Evolutionary conservation across 192 early-diverging fungal genomes (phyloP).

Genomic region (Geosiphon pyriformis): DNA sequence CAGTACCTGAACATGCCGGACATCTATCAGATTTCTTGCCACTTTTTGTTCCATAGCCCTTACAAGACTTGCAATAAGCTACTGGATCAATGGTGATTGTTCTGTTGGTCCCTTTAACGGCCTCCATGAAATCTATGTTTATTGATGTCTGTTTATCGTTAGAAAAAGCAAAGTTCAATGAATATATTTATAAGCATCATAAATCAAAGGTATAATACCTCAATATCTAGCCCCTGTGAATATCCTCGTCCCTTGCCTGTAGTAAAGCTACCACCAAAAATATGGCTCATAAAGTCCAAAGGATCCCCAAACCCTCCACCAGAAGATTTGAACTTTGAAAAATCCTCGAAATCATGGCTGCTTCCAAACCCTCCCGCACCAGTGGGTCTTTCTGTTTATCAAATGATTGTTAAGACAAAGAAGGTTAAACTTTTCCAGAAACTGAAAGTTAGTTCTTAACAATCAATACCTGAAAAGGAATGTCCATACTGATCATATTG

Average conservation of each 20-base stretch:
- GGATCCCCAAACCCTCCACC: constrained; percentile 46
- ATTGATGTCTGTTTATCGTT: constrained; percentile 37
- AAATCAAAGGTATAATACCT: constrained; percentile 29
- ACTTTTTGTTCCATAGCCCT: constrained; percentile 73
- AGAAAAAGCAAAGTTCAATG: neutral
- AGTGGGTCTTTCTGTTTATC: constrained; percentile 28
- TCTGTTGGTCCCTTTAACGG: constrained; percentile 72
- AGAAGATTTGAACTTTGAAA: constrained; percentile 44
- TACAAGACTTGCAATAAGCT: constrained; percentile 70
- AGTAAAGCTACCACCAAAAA: constrained; percentile 28
- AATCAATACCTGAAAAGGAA: constrained; percentile 14
- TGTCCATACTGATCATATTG: constrained; percentile 91
- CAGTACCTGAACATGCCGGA: constrained; percentile 73
- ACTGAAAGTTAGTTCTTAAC: constrained; percentile 5
- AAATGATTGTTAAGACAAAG: neutral
- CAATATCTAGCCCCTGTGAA: constrained; percentile 58
- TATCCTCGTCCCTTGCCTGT: constrained; percentile 6
- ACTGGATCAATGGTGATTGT: constrained; percentile 61
- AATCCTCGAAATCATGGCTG: constrained; percentile 55
- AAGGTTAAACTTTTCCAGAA: constrained; percentile 7
- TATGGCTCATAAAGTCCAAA: constrained; percentile 35
- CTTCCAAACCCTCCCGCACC: constrained; percentile 56
- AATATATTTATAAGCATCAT: neutral
- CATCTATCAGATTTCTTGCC: constrained; percentile 71
- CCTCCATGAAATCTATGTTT: constrained; percentile 85